Conservation (phyloP, 768 basidiomycete genomes). For the Amanita polypyramis region DNA sequence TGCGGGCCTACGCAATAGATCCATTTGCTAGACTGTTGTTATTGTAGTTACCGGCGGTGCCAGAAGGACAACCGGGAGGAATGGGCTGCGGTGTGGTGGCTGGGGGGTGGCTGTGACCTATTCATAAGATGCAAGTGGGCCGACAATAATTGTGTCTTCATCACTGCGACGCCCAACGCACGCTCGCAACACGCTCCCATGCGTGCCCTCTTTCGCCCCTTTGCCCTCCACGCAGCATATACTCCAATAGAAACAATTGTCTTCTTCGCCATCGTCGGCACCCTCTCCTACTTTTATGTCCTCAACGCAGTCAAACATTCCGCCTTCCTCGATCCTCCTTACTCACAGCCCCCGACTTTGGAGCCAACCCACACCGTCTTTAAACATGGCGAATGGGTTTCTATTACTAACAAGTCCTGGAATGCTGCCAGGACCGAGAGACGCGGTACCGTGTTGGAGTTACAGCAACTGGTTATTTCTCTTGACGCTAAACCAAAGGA, state of each 20-base stretch:
- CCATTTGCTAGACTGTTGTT: too few relatives aligned
- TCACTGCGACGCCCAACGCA: not conserved
- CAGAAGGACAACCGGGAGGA: too few relatives aligned
- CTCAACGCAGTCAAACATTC: constrained; percentile 86
- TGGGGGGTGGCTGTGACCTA: not conserved
- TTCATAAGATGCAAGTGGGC: not conserved
- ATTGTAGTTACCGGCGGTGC: too few relatives aligned
- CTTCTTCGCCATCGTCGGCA: constrained; percentile 78
- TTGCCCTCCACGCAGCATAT: constrained; percentile 64
- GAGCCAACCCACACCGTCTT: constrained; percentile 48
- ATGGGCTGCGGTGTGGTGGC: not conserved
- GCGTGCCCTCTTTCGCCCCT: constrained; percentile 54
- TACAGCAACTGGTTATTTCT: constrained; percentile 67
- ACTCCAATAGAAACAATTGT: constrained; percentile 87
- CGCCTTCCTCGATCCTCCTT: constrained; percentile 55
- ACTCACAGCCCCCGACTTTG: constrained; percentile 29
- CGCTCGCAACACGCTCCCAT: constrained; percentile 15
- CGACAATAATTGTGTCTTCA: not conserved
- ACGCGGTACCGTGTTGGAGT: constrained; percentile 35
- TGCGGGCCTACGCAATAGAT: too few relatives aligned
- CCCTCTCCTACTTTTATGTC: constrained; percentile 91
- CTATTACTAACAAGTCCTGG: constrained; percentile 48
- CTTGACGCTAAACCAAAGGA: constrained; percentile 33
- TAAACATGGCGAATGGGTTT: constrained; percentile 49
- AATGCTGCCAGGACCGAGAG: constrained; percentile 21